Base-by-base conservation (phyloP, 108 stramenopile genomes). In the Nitzschia sp. region DNA sequence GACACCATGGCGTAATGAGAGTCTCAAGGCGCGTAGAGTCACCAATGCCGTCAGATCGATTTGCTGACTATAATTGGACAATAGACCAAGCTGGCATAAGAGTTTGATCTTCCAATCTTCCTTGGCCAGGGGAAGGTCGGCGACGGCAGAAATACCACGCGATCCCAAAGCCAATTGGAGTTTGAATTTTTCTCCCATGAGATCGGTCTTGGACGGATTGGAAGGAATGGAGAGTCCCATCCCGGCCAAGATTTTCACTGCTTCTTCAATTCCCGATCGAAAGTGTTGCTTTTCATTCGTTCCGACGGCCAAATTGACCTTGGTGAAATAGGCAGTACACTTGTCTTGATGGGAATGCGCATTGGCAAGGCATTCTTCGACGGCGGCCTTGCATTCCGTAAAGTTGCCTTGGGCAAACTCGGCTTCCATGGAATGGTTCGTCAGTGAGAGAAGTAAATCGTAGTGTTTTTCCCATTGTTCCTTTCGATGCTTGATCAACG, bases 331-430 rank as follows among this genome's bases (percentile, higher is more conserved):
- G 11, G 73, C 73, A 21, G 38, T 19, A 6, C 52, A 44, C 41
- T 74, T 74, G 31, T 74, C 73, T 2, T 74, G 47, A 16, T 59
- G 35, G 11, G 56, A 29, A 9, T 32, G 22, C 4, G 66, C 73
- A 29, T 68, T 16, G 22, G 28, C 35, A 22, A 74, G 68, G 28
- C 67, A 66, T 53, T 44, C 38, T 29, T 59, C 58, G 23, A 68
- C 67, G 30, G 58, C 57, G 6, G 44, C 59, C 19, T 44, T 64
- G 2, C 38, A 38, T 28, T 66, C 25, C n/a, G 56, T 66, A 23
- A 22, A 58, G 30, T 50, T 23, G 16, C 31, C 44, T 27, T 41
- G 35, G n/a, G 21, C 22, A 33, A 31, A 64, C 6, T 41, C 26
- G 25, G 63, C 16, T 15, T 55, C 53, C 26, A 68, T 27, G 9